phyloP scores from a whole-genome alignment of 768 basidiomycete species.

The Macrolepiota dolichaula region DNA sequence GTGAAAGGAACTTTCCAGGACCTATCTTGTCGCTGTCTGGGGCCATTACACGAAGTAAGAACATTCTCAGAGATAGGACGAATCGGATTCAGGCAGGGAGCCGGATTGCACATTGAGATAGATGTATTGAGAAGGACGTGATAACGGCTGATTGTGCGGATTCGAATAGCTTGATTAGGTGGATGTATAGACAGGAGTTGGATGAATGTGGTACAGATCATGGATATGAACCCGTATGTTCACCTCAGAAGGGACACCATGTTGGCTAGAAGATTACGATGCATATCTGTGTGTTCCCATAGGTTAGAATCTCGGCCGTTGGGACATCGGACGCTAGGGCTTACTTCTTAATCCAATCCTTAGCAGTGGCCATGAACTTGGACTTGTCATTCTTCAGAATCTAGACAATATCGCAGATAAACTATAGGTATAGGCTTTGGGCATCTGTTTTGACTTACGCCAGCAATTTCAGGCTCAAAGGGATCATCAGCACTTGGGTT shows the following conservation, averaged over 20 bases:
- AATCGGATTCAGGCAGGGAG: not conserved
- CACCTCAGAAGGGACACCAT: not conserved
- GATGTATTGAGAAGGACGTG: not conserved
- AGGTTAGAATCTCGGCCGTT: not conserved
- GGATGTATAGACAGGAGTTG: not conserved
- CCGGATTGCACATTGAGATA: too few species aligned
- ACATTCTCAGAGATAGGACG: not conserved
- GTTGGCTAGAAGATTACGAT: not conserved
- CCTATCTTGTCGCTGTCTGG: not conserved
- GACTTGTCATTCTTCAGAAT: conserved; percentile 71
- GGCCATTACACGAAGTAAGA: not conserved
- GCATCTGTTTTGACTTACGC: conserved; percentile 41
- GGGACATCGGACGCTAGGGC: conserved; percentile 19
- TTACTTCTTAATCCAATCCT: conserved; percentile 83
- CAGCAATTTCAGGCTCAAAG: conserved; percentile 84
- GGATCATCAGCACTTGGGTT: conserved; percentile 88
- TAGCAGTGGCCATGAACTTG: conserved; percentile 75
- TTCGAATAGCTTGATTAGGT: conserved; percentile 2
- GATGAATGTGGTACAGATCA: not conserved
- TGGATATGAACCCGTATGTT: not conserved
- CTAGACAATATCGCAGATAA: conserved; percentile 29
- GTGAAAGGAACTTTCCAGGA: conserved; percentile 1
- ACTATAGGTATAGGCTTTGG: not conserved
- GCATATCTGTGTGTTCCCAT: conserved; percentile 4
- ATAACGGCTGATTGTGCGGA: not conserved